Conservation (phyloP, 495 filamentous ascomycete genomes). For the Venustampulla echinocandica region DNA sequence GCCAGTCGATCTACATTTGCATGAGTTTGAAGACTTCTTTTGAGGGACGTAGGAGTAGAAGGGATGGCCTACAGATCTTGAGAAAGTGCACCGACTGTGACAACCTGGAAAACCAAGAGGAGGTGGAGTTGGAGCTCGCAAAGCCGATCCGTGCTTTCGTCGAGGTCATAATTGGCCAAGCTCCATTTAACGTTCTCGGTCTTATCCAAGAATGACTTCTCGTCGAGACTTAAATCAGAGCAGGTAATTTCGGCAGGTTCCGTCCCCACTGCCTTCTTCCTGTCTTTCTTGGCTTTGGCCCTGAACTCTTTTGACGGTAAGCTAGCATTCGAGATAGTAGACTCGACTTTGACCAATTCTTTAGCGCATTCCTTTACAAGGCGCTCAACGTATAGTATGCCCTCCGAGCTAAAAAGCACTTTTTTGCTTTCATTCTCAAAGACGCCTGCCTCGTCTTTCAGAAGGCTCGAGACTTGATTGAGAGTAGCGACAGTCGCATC, state of each 20-base stretch:
- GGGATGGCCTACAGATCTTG: constrained; percentile 15
- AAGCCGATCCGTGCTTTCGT: constrained; percentile 5
- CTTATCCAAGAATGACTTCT: constrained; percentile 6
- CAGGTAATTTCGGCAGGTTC: not conserved
- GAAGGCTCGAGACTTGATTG: constrained; percentile 7
- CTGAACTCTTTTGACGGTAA: constrained; percentile 5
- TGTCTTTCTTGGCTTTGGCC: constrained; percentile 3
- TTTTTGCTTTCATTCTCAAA: not conserved
- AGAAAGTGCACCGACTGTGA: constrained; percentile 11
- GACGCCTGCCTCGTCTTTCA: constrained; percentile 2
- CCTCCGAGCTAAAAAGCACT: constrained; percentile 8
- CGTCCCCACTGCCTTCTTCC: not conserved
- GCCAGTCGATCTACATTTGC: not conserved
- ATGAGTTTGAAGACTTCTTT: not conserved
- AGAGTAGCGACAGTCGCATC: constrained; percentile 12
- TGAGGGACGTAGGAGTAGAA: not conserved
- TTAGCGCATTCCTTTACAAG: constrained; percentile 13
- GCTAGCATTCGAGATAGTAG: constrained; percentile 1
- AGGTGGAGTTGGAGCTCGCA: constrained; percentile 16
- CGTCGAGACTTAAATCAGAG: constrained; percentile 8
- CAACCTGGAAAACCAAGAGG: constrained; percentile 13
- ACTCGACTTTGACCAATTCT: constrained; percentile 7
- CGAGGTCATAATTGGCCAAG: not conserved
- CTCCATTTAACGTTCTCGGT: constrained; percentile 9
- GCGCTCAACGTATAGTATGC: constrained; percentile 15